phyloP scores from a whole-genome alignment of 768 basidiomycete species.

The Phaeotremella fagi region DNA sequence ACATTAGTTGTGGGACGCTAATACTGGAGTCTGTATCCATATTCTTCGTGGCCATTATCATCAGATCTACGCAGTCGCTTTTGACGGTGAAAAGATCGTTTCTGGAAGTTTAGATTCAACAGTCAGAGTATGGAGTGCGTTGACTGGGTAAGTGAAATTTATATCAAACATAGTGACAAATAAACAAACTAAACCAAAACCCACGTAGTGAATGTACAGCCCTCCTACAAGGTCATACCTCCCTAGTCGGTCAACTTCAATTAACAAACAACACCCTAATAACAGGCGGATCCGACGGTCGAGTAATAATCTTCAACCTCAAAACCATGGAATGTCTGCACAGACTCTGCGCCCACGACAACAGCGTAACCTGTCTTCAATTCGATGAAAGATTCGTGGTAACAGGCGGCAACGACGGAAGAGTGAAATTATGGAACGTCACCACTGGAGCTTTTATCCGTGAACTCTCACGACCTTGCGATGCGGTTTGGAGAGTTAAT shows the following conservation, averaged over 20 bases:
- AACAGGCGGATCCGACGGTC: conserved; percentile 84
- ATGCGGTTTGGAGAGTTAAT: conserved; percentile 71
- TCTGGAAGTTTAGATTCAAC: conserved; percentile 92
- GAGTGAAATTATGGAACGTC: conserved; percentile 55
- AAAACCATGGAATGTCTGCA: conserved; percentile 47
- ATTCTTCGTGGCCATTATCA: conserved; percentile 76
- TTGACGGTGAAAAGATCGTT: conserved; percentile 74
- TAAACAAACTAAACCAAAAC: conserved; percentile 8
- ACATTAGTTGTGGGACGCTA: conserved; percentile 76
- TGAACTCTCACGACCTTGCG: conserved; percentile 70
- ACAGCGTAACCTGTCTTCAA: conserved; percentile 76
- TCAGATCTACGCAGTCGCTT: conserved; percentile 86
- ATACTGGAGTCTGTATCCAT: conserved; percentile 80
- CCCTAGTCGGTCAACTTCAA: conserved; percentile 86
- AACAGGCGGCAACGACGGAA: conserved; percentile 70
- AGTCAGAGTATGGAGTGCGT: conserved; percentile 82
- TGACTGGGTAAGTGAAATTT: conserved; percentile 74
- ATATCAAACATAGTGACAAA: too few relatives aligned
- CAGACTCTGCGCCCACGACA: conserved; percentile 83
- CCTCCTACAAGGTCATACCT: conserved; percentile 82
- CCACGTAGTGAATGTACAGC: conserved; percentile 62
- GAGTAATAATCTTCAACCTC: conserved; percentile 68
- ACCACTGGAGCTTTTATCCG: conserved; percentile 65
- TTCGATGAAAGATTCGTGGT: conserved; percentile 77
- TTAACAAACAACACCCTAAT: conserved; percentile 62